phyloP scores from a whole-genome alignment of 1,284 basidiomycete genomes.

The Trichosporon asahii region DNA sequence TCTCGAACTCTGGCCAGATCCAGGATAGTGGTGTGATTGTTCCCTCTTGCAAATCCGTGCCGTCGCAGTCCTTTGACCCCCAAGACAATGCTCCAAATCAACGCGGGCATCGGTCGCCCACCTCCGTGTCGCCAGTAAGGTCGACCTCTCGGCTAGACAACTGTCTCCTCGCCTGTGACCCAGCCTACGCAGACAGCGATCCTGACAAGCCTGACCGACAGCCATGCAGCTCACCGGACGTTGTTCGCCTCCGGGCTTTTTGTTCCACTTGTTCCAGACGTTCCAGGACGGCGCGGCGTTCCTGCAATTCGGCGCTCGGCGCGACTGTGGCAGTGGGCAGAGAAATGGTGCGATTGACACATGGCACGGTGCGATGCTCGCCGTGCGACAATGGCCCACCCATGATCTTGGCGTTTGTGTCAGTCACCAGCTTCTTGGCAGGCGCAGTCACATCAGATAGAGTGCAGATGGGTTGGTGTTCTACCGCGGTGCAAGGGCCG shows the following conservation, averaged over 20 bases:
- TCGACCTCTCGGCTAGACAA: not conserved
- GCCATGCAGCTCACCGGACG: not conserved
- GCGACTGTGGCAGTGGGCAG: not conserved
- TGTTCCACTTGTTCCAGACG: not conserved
- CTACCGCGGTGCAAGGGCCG: not conserved
- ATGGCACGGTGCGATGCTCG: not conserved
- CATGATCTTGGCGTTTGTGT: not conserved
- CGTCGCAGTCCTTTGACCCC: not conserved
- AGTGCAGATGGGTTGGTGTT: not conserved
- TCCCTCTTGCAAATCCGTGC: not conserved
- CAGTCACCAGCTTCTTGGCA: not conserved
- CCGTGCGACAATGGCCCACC: not conserved
- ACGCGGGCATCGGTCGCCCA: not conserved
- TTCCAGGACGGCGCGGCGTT: not conserved
- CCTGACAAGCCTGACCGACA: not conserved
- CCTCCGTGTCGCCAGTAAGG: too few species aligned
- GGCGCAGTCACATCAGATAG: not conserved
- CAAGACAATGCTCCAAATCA: not conserved
- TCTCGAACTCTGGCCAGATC: not conserved
- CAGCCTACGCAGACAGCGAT: not conserved
- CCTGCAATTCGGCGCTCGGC: not conserved
- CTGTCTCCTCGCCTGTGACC: not conserved
- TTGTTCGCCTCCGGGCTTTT: not conserved
- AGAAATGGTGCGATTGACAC: not conserved
- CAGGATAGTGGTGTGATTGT: not conserved